Conservation (phyloP, 164 flowering plant species). For the Paratinospora sagittata region DNA sequence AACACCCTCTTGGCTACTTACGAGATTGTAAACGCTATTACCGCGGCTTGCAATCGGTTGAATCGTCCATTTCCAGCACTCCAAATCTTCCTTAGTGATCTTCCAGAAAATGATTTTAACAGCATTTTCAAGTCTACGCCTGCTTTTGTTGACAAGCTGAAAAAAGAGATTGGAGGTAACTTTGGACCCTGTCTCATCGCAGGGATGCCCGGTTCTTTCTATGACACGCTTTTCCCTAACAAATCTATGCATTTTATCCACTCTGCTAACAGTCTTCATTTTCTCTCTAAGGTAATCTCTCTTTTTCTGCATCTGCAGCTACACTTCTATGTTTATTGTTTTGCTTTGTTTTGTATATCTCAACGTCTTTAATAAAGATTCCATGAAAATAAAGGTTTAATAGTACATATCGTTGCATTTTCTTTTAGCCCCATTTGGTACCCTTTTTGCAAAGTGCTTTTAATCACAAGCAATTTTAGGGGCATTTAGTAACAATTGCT, state of each 20-base stretch:
- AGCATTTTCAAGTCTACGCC: slow-evolving; percentile 34
- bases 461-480: too few species aligned
- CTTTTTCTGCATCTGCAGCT: too few species aligned
- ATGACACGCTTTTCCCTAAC: slow-evolving; percentile 45
- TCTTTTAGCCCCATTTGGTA: too few species aligned
- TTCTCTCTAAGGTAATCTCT: slow-evolving; percentile 49
- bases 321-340: too few species aligned
- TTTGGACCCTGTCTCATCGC: slow-evolving; percentile 36
- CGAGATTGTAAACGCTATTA: slow-evolving; percentile 27
- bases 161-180: slow-evolving; percentile 14
- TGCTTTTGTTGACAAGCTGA: slow-evolving; percentile 25
- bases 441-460: too few species aligned
- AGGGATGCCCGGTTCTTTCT: slow-evolving; percentile 56
- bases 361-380: too few species aligned
- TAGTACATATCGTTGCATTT: too few species aligned
- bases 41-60: slow-evolving; percentile 4
- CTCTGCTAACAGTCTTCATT: slow-evolving; percentile 52
- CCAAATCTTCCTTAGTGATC: slow-evolving; percentile 47
- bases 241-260: slow-evolving; percentile 46
- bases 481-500: too few species aligned
- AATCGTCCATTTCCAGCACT: slow-evolving; percentile 26
- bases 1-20: slow-evolving; percentile 39
- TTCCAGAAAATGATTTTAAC: slow-evolving; percentile 51
- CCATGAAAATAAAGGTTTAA: too few species aligned
- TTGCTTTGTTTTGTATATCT: too few species aligned